These are phyloP conservation scores for Podaxis sp. DNA, from an alignment of 768 basidiomycete species.

Conservation along the genomic window DNA sequence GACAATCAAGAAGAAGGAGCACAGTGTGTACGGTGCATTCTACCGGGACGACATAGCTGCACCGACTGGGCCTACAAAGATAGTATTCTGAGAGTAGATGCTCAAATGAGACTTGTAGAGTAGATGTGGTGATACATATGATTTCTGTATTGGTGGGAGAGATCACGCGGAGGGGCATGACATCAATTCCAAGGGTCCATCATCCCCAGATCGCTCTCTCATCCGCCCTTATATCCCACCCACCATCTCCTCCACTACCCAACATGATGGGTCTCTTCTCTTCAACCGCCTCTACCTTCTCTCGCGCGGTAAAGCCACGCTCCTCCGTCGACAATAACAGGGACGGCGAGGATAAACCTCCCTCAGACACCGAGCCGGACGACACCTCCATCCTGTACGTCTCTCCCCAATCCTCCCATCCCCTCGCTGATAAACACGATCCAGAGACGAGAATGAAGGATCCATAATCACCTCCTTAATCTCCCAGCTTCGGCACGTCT, in stretches of 20 bases:
- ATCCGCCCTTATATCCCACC: background rate
- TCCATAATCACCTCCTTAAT: constrained; percentile 87
- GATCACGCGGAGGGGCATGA: constrained; percentile 18
- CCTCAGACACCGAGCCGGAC: constrained; percentile 84
- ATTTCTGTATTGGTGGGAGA: background rate
- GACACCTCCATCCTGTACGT: constrained; percentile 86
- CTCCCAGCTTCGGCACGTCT: constrained; percentile 76
- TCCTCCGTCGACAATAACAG: constrained; percentile 49
- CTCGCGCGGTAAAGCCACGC: constrained; percentile 60
- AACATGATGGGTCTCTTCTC: constrained; percentile 82
- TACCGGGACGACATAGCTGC: constrained; percentile 67
- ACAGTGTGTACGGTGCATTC: constrained; percentile 88
- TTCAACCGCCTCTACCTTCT: constrained; percentile 61
- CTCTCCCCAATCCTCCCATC: background rate
- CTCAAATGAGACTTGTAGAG: background rate
- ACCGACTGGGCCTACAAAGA: constrained; percentile 70
- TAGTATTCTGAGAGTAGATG: constrained; percentile 52
- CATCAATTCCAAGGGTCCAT: constrained; percentile 16
- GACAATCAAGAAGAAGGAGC: constrained; percentile 96
- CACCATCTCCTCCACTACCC: constrained; percentile 12
- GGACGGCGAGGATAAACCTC: constrained; percentile 61
- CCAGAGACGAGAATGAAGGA: constrained; percentile 90
- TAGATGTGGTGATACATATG: background rate
- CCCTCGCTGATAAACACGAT: constrained; percentile 28
- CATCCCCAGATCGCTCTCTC: background rate